Evolutionary conservation across 176 grass and related monocot genomes (phyloP), one percentile per base, ranked within the genome.

Genomic region (Dactylis glomerata): DNA sequence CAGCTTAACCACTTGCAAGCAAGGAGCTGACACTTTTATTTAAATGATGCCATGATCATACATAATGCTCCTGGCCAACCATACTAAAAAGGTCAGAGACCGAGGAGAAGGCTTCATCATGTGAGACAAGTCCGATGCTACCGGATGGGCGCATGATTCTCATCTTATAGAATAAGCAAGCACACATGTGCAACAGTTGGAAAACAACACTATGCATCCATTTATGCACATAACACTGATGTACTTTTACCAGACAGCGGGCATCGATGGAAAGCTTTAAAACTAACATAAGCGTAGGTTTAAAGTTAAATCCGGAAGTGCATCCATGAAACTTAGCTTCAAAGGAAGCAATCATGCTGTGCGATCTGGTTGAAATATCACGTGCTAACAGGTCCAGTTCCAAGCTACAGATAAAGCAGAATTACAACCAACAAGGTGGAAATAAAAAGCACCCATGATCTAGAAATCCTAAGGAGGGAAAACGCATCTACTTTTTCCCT

Each of bases 331-430:
- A 4, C 17, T 23, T 34, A 10, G 58, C 65, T 58, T n/a, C 72
- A 37, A 69, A 69, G 27, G 79, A 22, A 76, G 72, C 65, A 24
- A 73, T 52, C 73, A 32, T 41, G 74, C 73, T 15, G 67, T 15
- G 67, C 79, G 73, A 75, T 23, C 30, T 1, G 61, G 78, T 51
- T 78, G 59, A 82, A 80, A 68, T 33, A 51, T 44, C 38, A 42
- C 45, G 72, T 57, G 86, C 70, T 66, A 57, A 47, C 15, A 19
- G 10, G 42, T 86, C 69, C 22, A 52, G 80, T 81, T 77, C 75
- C 68, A 31, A 81, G 75, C 64, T 82, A 88, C 76, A 86, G 49
- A 33, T 70, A 86, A 88, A 81, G 84, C 68, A 86, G 87, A 84
- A 68, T 69, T 69, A 92, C 75, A 80, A 47, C 73, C 71, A 82